Conservation (phyloP, 805 yeast species). For the Zygotorulaspora sp. region DNA sequence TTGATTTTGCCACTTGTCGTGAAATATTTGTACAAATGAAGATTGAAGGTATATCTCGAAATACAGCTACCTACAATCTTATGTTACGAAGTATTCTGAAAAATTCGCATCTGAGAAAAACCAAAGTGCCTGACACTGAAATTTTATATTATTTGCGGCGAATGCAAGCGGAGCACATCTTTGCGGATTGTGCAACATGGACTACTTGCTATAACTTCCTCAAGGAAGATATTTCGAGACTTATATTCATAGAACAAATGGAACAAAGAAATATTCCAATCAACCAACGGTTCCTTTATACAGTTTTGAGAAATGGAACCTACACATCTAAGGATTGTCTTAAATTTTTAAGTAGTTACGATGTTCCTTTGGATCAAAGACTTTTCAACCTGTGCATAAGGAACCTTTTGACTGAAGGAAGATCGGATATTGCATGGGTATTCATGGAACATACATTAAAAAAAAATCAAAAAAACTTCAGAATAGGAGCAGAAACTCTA, state of each 20-base stretch:
- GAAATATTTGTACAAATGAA: constrained; percentile 41
- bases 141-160: constrained; percentile 29
- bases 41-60: constrained; percentile 32
- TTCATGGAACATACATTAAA: constrained; percentile 20
- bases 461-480: constrained; percentile 9
- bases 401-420: constrained; percentile 27
- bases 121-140: constrained; percentile 27
- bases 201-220: constrained; percentile 33
- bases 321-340: constrained; percentile 21
- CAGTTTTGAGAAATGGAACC: constrained; percentile 24
- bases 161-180: constrained; percentile 30
- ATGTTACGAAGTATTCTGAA: constrained; percentile 33
- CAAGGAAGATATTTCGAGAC: constrained; percentile 35
- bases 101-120: constrained; percentile 28
- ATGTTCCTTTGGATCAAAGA: constrained; percentile 26
- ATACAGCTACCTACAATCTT: constrained; percentile 39
- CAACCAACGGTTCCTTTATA: constrained; percentile 27
- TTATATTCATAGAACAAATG: constrained; percentile 34
- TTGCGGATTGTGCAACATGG: constrained; percentile 40
- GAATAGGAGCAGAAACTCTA: constrained; percentile 21
- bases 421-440: constrained; percentile 32
- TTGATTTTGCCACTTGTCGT: constrained; percentile 41
- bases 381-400: constrained; percentile 28
- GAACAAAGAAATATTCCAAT: constrained; percentile 31
- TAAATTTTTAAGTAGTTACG: constrained; percentile 23